Evolutionary conservation across 352 stramenopile species (phyloP).

Genomic region (Phytophthora litchii): DNA sequence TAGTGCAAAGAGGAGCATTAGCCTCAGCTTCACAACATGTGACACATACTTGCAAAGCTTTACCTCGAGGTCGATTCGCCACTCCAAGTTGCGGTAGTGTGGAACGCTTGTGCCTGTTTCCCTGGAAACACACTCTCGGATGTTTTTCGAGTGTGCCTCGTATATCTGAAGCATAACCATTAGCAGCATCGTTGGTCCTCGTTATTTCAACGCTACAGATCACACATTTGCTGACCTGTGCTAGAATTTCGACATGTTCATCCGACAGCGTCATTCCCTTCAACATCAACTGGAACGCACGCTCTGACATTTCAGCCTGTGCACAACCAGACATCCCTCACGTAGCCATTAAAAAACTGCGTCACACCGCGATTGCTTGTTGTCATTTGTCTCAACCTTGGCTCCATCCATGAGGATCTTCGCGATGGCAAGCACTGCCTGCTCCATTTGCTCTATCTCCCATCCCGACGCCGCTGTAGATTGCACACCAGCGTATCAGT

Average conservation of each 20-base stretch:
- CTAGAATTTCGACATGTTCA: slow-evolving; percentile 50
- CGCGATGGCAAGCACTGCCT: slow-evolving; percentile 60
- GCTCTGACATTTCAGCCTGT: slow-evolving; percentile 49
- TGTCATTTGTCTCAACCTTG: slow-evolving; percentile 52
- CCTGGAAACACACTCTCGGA: slow-evolving; percentile 54
- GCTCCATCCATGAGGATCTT: slow-evolving; percentile 78
- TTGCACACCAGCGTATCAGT: background rate
- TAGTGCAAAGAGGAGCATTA: background rate
- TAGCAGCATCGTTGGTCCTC: background rate
- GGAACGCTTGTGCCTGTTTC: slow-evolving; percentile 51
- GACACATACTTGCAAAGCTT: background rate
- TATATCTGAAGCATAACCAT: slow-evolving; percentile 45
- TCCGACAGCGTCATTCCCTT: slow-evolving; percentile 50
- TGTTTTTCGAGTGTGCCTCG: slow-evolving; percentile 46
- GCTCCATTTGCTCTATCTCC: slow-evolving; percentile 58
- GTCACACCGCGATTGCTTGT: background rate
- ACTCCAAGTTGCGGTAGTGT: slow-evolving; percentile 70
- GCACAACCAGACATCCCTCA: background rate
- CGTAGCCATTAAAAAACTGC: background rate
- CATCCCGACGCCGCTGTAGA: slow-evolving; percentile 60
- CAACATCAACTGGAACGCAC: slow-evolving; percentile 50
- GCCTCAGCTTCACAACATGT: background rate
- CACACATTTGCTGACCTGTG: slow-evolving; percentile 37
- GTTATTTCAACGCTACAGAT: background rate
- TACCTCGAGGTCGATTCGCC: slow-evolving; percentile 86